Evolutionary conservation across 23 red algal species (phyloP), one percentile per base, ranked within the genome.

Genomic region (Gracilaria gracilis): DNA sequence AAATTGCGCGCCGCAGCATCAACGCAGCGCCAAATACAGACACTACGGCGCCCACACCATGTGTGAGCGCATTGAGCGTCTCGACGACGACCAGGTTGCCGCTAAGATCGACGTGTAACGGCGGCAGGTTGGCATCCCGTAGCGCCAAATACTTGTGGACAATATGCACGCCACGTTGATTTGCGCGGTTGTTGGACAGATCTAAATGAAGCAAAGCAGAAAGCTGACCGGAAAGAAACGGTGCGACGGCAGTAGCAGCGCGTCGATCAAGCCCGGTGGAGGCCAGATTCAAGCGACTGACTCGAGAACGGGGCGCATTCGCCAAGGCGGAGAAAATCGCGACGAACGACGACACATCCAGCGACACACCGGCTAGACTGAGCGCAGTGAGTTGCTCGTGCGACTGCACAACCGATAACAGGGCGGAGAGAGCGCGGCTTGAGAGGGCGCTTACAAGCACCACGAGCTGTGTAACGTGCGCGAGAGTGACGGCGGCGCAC

Each of bases 71-170:
- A 51, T 96, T 96, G 33, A 96, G 75, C 35, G 92, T 67, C 75
- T 96, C 95, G 24, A 88, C 78, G 17, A 82, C 33, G 57, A 93
- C 77, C 9, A 88, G 75, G 42, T 96, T 96, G 6, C 95, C 95
- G 20, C 59, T 61, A 15, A 86, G 72, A 53, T 78, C 46, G 49
- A 85, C 61, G 31, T 40, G 36, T 42, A 93, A n/a, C 31, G 65
- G 65, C 29, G 84, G 84, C 29, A 88, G 32, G 69, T 23, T 9
- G 1, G 67, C 37, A 37, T 62, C 36, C 0, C 84, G 67, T 33
- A 69, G 49, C 59, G 70, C 66, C 21, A 76, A 7, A 47, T 44
- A 42, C 66, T 72, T 62, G 35, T n/a, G 67, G 27, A 88, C 23
- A 21, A 48, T 55, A 5, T 28, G 36, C 42, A 88, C 70, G 36